Conservation (phyloP, 148 eudicot species). For the Fagopyrum tataricum region DNA sequence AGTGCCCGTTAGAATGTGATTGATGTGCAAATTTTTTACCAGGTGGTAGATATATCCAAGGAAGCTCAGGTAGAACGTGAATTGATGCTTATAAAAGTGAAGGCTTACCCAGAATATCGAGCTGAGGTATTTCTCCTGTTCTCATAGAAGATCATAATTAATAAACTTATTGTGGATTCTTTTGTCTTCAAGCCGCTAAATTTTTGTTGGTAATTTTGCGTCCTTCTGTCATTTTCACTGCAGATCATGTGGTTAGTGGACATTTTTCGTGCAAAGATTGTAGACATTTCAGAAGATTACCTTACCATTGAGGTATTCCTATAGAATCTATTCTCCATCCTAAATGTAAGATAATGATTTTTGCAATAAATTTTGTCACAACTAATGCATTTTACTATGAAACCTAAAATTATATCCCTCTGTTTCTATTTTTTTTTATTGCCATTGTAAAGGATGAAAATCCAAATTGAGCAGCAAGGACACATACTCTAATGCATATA, state of each 20-base stretch:
- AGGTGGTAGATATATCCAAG: constrained; percentile 62
- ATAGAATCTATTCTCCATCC: background rate
- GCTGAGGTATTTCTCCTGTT: constrained; percentile 39
- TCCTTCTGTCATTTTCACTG: constrained; percentile 9
- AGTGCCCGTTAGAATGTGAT: background rate
- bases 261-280: constrained; percentile 60
- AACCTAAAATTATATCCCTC: too few species aligned
- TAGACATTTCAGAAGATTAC: constrained; percentile 50
- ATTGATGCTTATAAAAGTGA: constrained; percentile 55
- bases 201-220: background rate
- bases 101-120: constrained; percentile 36
- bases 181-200: background rate
- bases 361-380: too few species aligned
- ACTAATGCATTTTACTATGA: too few species aligned
- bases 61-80: constrained; percentile 70
- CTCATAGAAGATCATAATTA: background rate
- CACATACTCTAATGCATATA: too few species aligned
- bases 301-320: constrained; percentile 53
- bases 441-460: too few species aligned
- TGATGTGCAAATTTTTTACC: background rate
- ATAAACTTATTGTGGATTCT: too few species aligned
- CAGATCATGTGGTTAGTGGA: constrained; percentile 68
- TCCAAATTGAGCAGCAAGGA: too few species aligned
- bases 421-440: too few species aligned
- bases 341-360: too few species aligned